A percentile compares a stretch with the other conserved stretches of the same genome.
Conservation (phyloP, 1,284 basidiomycete species). For the Trichosporon ovoides region DNA sequence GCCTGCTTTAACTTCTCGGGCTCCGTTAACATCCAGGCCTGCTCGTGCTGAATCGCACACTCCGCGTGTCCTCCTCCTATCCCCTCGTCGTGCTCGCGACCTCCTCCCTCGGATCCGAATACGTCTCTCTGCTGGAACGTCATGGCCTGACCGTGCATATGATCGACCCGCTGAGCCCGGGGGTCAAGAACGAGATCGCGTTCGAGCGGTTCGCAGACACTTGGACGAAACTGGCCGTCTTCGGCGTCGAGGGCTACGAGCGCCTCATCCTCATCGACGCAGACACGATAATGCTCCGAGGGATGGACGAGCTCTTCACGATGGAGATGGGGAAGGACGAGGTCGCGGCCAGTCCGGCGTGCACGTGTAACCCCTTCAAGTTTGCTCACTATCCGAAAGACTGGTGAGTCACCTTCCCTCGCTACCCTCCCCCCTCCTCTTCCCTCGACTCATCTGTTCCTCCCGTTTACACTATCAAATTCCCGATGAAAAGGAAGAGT, state of each 20-base stretch:
- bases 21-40: constrained; percentile 28
- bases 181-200: constrained; percentile 45
- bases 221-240: constrained; percentile 83
- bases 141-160: constrained; percentile 57
- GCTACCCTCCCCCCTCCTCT: neutral
- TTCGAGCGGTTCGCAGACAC: constrained; percentile 67
- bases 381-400: constrained; percentile 78
- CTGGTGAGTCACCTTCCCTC: constrained; percentile 65
- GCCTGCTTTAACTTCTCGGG: no score
- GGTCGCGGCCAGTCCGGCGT: constrained; percentile 82
- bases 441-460: no score
- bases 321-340: constrained; percentile 61
- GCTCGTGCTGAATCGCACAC: constrained; percentile 65
- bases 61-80: constrained; percentile 65
- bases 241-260: constrained; percentile 71
- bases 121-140: constrained; percentile 56
- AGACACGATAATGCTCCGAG: constrained; percentile 80
- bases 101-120: constrained; percentile 56
- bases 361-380: constrained; percentile 86
- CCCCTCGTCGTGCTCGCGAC: constrained; percentile 79
- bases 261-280: constrained; percentile 79
- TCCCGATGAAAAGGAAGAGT: no score
- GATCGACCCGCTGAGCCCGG: constrained; percentile 62
- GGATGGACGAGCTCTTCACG: constrained; percentile 89
- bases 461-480: no score